phyloP scores from a whole-genome alignment of 2,329 filamentous ascomycete genomes.

The Cytospora chrysosperma region DNA sequence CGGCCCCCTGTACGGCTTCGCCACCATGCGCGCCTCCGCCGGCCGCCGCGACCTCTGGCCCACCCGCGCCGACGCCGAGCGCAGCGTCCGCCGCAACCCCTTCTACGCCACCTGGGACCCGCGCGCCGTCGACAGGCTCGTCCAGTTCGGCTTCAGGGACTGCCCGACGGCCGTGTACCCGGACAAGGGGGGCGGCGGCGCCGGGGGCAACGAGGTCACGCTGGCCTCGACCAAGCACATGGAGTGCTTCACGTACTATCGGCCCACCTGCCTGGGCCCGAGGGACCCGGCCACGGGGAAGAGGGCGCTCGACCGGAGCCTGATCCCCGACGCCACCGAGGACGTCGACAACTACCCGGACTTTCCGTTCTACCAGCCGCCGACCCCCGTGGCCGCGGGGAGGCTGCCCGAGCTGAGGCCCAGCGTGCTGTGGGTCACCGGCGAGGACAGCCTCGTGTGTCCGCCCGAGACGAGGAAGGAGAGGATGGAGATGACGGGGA shows the following conservation, averaged over 20 bases:
- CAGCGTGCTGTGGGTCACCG: constrained; percentile 68
- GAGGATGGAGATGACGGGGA: constrained; percentile 64
- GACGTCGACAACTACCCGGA: constrained; percentile 34
- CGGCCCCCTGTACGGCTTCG: constrained; percentile 36
- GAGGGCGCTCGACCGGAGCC: constrained; percentile 39
- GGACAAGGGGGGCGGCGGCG: constrained; percentile 35
- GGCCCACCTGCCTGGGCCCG: constrained; percentile 54
- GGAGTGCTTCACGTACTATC: constrained; percentile 77
- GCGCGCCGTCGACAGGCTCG: constrained; percentile 73
- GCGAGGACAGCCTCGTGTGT: constrained; percentile 58
- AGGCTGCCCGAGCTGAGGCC: constrained; percentile 63
- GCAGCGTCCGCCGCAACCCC: constrained; percentile 63
- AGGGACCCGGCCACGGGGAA: constrained; percentile 35
- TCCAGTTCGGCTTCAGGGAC: constrained; percentile 72
- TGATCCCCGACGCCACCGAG: constrained; percentile 46
- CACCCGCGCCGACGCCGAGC: constrained; percentile 65
- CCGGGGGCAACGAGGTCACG: no score
- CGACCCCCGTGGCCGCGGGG: constrained; percentile 55
- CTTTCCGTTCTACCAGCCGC: constrained; percentile 66
- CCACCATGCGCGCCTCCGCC: constrained; percentile 60
- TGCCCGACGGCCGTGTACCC: constrained; percentile 64
- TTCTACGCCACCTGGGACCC: constrained; percentile 85
- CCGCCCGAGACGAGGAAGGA: constrained; percentile 47
- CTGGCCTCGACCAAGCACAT: constrained; percentile 83
- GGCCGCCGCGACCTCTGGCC: constrained; percentile 81